These are phyloP conservation scores for Chlorophyllum brunneum DNA, from an alignment of 768 basidiomycete species.

Conservation along the genomic window DNA sequence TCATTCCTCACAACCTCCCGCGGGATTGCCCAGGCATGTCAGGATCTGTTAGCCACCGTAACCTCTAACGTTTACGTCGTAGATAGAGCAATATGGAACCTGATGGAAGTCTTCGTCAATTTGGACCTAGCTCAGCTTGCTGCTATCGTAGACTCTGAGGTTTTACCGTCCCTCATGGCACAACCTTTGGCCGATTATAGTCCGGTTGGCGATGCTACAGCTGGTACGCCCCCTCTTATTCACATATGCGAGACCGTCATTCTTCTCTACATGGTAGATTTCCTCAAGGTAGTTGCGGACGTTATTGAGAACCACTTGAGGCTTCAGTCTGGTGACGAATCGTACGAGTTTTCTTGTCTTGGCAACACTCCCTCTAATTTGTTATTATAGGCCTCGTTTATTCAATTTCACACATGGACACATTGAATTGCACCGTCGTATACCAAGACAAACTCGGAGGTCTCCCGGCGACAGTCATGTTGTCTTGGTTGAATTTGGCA, in stretches of 20 bases:
- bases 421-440: slow-evolving; percentile 29
- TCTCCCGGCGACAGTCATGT: slow-evolving; percentile 35
- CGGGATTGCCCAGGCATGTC: slow-evolving; percentile 25
- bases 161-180: slow-evolving; percentile 44
- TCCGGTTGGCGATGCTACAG: slow-evolving; percentile 20
- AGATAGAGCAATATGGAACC: slow-evolving; percentile 50
- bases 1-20: slow-evolving; percentile 21
- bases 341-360: slow-evolving; percentile 24
- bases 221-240: slow-evolving; percentile 13
- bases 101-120: slow-evolving; percentile 65
- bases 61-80: not conserved
- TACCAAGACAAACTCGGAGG: slow-evolving; percentile 18
- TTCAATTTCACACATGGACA: slow-evolving; percentile 56
- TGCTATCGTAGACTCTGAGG: slow-evolving; percentile 50
- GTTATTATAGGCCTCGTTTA: slow-evolving; percentile 30
- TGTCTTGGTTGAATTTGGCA: slow-evolving; percentile 50
- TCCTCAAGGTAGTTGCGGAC: slow-evolving; percentile 39
- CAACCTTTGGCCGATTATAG: slow-evolving; percentile 31
- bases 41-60: not conserved
- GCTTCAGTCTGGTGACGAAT: slow-evolving; percentile 31
- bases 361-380: slow-evolving; percentile 10
- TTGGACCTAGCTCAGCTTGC: slow-evolving; percentile 63
- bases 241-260: not conserved
- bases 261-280: slow-evolving; percentile 33
- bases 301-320: slow-evolving; percentile 43